phyloP scores from a whole-genome alignment of 345 rosid species.

The Sonneratia alba region DNA sequence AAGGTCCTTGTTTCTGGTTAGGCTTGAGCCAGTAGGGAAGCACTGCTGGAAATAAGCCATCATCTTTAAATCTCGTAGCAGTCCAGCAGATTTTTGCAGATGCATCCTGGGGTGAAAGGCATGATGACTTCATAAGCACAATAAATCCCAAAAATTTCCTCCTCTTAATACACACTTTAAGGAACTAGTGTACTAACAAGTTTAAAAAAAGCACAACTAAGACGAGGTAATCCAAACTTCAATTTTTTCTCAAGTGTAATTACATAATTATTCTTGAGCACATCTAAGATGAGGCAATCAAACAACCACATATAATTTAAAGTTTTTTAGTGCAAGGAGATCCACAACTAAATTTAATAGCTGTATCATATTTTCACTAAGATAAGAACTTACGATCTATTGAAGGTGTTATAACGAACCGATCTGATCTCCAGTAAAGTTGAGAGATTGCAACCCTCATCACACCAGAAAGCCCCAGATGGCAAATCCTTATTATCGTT shows the following conservation, averaged over 20 bases:
- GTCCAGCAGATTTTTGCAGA: constrained; percentile 54
- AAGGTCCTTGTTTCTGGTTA: constrained; percentile 69
- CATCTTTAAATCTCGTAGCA: constrained; percentile 64
- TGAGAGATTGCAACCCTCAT: constrained; percentile 27
- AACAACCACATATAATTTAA: not conserved
- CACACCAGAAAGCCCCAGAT: constrained; percentile 67
- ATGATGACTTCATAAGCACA: not conserved
- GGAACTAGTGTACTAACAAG: not conserved
- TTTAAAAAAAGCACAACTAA: not conserved
- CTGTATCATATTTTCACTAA: not conserved
- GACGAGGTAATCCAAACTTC: not conserved
- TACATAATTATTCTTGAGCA: not conserved
- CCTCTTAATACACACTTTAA: not conserved
- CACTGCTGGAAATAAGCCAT: constrained; percentile 87
- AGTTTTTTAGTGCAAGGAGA: not conserved
- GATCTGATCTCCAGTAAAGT: constrained; percentile 64
- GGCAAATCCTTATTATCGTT: constrained; percentile 70
- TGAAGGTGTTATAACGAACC: constrained; percentile 52
- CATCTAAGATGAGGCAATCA: not conserved
- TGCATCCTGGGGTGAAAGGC: constrained; percentile 35
- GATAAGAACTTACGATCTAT: constrained; percentile 57
- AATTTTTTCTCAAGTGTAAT: not conserved
- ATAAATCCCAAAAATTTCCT: not conserved
- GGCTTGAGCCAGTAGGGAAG: constrained; percentile 46
- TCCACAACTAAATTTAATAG: not conserved